phyloP scores from a whole-genome alignment of 129 eudicot genomes.

The Apium graveolens region DNA sequence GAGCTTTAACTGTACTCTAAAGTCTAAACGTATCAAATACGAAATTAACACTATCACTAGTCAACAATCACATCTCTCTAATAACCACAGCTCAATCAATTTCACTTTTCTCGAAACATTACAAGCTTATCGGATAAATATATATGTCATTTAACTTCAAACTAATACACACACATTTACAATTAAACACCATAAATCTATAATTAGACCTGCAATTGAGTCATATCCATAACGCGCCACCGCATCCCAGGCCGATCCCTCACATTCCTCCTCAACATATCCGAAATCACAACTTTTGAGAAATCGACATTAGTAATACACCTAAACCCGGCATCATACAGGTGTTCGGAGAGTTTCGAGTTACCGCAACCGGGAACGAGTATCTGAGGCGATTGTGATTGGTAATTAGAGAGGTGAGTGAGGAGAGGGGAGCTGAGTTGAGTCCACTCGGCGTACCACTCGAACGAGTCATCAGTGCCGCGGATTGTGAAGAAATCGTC shows the following conservation, averaged over 20 bases:
- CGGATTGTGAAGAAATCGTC: conserved; percentile 66
- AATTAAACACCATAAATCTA: not conserved
- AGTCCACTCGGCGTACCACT: conserved; percentile 97
- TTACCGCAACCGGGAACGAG: conserved; percentile 91
- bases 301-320: conserved; percentile 45
- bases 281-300: conserved; percentile 72
- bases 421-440: conserved; percentile 52
- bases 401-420: conserved; percentile 19
- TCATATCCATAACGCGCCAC: conserved; percentile 97
- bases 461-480: conserved; percentile 58
- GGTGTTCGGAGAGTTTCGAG: conserved; percentile 46
- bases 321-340: conserved; percentile 42
- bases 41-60: too few relatives aligned
- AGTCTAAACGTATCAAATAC: too few relatives aligned
- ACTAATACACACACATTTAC: not conserved
- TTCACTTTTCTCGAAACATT: too few relatives aligned
- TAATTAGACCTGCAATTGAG: conserved; percentile 56
- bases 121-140: too few relatives aligned
- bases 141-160: too few relatives aligned
- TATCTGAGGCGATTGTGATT: conserved; percentile 16
- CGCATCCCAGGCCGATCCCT: conserved; percentile 66
- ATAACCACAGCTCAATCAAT: too few relatives aligned
- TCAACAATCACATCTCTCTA: too few relatives aligned
- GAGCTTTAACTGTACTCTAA: too few relatives aligned
- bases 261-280: conserved; percentile 80